phyloP scores from a whole-genome alignment of 257 asterid genomes.

The Craterostigma plantagineum region DNA sequence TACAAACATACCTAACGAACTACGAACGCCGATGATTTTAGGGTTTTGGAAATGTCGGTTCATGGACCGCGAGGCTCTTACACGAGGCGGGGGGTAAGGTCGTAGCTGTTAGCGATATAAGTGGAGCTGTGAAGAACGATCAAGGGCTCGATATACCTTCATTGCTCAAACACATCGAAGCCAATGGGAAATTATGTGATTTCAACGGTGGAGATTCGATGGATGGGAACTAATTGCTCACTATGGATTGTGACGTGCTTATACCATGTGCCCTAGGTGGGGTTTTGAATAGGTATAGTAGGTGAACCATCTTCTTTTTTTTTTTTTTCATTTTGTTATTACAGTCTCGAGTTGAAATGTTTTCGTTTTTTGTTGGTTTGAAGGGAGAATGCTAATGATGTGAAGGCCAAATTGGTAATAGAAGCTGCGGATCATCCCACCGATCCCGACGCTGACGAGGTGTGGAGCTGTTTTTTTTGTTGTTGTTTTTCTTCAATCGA shows the following conservation, averaged over 20 bases:
- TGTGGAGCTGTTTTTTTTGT: slow-evolving; percentile 6
- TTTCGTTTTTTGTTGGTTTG: slow-evolving; percentile 3
- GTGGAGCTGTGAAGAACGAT: slow-evolving; percentile 37
- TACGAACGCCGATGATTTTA: background rate
- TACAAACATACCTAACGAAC: too few relatives aligned
- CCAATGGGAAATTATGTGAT: slow-evolving; percentile 24
- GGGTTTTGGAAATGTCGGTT: slow-evolving; percentile 72
- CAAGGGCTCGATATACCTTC: slow-evolving; percentile 43
- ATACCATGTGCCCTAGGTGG: slow-evolving; percentile 78
- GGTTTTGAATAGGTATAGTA: slow-evolving; percentile 44
- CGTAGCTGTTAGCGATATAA: slow-evolving; percentile 44
- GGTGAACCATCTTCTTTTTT: background rate
- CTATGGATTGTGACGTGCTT: slow-evolving; percentile 57
- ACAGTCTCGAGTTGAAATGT: too few relatives aligned
- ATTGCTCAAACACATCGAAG: slow-evolving; percentile 32
- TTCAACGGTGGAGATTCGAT: slow-evolving; percentile 37
- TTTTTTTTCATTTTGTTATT: too few relatives aligned
- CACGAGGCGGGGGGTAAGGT: slow-evolving; percentile 52
- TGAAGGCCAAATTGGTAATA: slow-evolving; percentile 44
- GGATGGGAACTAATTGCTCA: slow-evolving; percentile 39
- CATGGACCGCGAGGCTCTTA: slow-evolving; percentile 46
- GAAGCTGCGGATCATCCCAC: slow-evolving; percentile 83
- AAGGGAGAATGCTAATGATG: slow-evolving; percentile 52
- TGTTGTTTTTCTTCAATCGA: too few relatives aligned
- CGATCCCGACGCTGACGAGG: slow-evolving; percentile 82